These are phyloP conservation scores for Boletus patriciae DNA, from an alignment of 768 basidiomycete species.

Conservation along the genomic window DNA sequence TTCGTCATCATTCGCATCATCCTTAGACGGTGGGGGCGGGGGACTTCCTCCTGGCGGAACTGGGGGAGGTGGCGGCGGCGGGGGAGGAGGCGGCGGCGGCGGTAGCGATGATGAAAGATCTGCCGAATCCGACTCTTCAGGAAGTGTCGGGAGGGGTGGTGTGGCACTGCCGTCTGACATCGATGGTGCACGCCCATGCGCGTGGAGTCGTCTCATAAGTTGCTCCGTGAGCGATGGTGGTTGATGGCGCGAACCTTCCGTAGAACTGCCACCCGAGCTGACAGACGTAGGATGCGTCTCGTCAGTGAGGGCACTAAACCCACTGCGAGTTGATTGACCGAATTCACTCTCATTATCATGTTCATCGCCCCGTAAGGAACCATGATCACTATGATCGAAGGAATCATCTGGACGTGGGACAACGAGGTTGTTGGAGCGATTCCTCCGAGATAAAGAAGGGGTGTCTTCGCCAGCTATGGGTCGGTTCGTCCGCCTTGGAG, in stretches of 20 bases:
- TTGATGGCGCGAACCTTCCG: constrained; percentile 37
- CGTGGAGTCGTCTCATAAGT: constrained; percentile 56
- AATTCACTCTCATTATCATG: constrained; percentile 61
- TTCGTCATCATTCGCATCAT: constrained; percentile 11
- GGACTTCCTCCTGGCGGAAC: constrained; percentile 4
- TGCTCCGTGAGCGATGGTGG: constrained; percentile 61
- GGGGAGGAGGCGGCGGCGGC: constrained; percentile 18
- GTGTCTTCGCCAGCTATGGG: constrained; percentile 37
- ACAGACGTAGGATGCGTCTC: constrained; percentile 59
- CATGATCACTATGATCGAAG: constrained; percentile 43
- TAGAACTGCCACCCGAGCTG: constrained; percentile 44
- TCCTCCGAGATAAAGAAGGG: constrained; percentile 39
- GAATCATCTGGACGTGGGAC: constrained; percentile 46
- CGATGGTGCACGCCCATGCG: constrained; percentile 46
- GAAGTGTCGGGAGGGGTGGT: constrained; percentile 38
- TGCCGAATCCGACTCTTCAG: constrained; percentile 38
- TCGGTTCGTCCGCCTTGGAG: constrained; percentile 57
- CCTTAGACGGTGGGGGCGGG: constrained; percentile 20
- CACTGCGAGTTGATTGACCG: constrained; percentile 44
- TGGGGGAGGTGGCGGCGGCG: constrained; percentile 20
- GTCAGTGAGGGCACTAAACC: constrained; percentile 41
- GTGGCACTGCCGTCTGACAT: constrained; percentile 39
- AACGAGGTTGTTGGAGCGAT: constrained; percentile 43
- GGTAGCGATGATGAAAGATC: constrained; percentile 30
- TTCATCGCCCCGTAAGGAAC: constrained; percentile 44